These are phyloP conservation scores for Strigomonas galati DNA, from an alignment of 208 protist genomes.

Conservation along the genomic window DNA sequence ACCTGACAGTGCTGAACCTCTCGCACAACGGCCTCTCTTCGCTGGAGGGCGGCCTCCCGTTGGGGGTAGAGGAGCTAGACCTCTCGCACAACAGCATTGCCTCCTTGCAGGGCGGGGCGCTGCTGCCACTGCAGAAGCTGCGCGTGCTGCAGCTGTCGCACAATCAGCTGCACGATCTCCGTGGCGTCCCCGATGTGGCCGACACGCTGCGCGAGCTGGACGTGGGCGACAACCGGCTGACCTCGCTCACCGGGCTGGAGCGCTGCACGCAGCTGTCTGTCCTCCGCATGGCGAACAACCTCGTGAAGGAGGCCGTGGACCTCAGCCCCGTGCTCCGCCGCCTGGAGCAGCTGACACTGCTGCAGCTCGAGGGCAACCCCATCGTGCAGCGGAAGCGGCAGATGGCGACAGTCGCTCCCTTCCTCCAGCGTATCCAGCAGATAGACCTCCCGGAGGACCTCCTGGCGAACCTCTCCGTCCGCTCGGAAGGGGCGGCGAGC, in stretches of 20 bases:
- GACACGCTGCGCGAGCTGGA: constrained; percentile 49
- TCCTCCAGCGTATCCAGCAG: constrained; percentile 41
- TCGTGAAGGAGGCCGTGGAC: constrained; percentile 45
- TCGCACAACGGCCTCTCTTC: constrained; percentile 64
- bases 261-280: constrained; percentile 39
- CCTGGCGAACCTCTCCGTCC: not conserved
- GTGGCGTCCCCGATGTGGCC: constrained; percentile 39
- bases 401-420: constrained; percentile 25
- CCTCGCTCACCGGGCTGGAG: constrained; percentile 49
- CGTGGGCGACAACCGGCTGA: constrained; percentile 53
- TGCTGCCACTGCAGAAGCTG: constrained; percentile 49
- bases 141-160: constrained; percentile 58
- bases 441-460: constrained; percentile 27
- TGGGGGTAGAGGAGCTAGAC: constrained; percentile 48
- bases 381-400: constrained; percentile 42
- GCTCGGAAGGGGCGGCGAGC: constrained; percentile 17
- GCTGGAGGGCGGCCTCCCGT: constrained; percentile 42
- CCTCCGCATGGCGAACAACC: constrained; percentile 55
- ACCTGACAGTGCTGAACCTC: constrained; percentile 59
- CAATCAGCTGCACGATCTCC: constrained; percentile 60
- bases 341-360: constrained; percentile 24
- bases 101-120: constrained; percentile 40
- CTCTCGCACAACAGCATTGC: constrained; percentile 73
- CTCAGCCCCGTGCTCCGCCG: constrained; percentile 25
- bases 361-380: constrained; percentile 63